phyloP scores from a whole-genome alignment of 1,284 basidiomycete genomes.

The Cryptococcus amylolentus region DNA sequence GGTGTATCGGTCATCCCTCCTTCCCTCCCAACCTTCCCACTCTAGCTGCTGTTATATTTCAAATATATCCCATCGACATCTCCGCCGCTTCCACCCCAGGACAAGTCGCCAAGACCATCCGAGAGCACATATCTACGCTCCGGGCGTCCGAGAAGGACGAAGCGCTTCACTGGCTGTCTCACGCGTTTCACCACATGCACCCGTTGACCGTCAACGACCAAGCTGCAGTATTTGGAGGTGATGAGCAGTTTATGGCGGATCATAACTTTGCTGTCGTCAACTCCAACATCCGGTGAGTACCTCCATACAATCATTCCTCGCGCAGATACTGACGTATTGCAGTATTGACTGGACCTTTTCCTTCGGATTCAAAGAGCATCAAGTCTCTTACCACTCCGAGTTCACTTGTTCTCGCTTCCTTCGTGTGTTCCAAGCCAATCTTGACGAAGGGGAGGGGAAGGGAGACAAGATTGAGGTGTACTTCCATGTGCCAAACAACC shows the following conservation, averaged over 20 bases:
- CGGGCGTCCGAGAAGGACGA: background rate
- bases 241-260: constrained; percentile 9
- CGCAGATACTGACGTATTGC: too few relatives aligned
- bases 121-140: background rate
- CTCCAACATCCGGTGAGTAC: constrained; percentile 26
- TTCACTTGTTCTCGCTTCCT: constrained; percentile 18
- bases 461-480: constrained; percentile 3
- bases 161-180: constrained; percentile 6
- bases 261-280: constrained; percentile 20
- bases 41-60: constrained; percentile 26
- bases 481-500: background rate
- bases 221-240: too few relatives aligned
- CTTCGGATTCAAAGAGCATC: constrained; percentile 19
- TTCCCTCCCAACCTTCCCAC: constrained; percentile 25
- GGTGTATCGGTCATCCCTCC: constrained; percentile 16
- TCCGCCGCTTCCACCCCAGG: background rate
- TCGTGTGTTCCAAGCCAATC: constrained; percentile 29
- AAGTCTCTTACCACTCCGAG: constrained; percentile 19
- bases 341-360: constrained; percentile 23
- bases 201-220: too few relatives aligned
- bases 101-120: background rate
- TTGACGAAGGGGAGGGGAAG: constrained; percentile 2
- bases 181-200: too few relatives aligned
- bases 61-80: constrained; percentile 22
- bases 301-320: too few relatives aligned